Base-by-base conservation (phyloP, 192 early-diverging fungal species). In the Coemansia sp. region DNA sequence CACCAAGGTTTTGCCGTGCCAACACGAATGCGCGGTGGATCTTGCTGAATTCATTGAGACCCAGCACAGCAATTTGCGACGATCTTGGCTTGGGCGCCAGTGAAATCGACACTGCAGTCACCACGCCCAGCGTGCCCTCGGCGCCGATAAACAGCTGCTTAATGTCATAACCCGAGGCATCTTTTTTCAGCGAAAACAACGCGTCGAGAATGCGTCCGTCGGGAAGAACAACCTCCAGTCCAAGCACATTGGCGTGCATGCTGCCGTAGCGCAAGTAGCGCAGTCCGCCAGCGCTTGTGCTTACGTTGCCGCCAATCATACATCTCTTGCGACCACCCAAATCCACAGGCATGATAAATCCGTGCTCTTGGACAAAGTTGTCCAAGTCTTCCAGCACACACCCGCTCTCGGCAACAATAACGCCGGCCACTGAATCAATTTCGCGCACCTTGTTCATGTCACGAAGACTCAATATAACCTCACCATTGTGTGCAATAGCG, bases 111-210 rank as follows among this genome's bases (percentile, higher is more conserved):
- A 97, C 92, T 20, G 86, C 92, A 0, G 97, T 97, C 54, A 99
- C 88, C 23, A 99, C 84, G 11, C 97, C 97, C 37, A 99, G 77
- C 1, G 94, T 96, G 38, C 97, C 97, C 67, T 99, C 97, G 26
- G 93, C 87, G 11, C 97, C 97, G 58, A 99, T 97, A 69, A 99
- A 97, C n/a, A 99, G 83, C 74, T 99, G 97, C 82, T 99, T 99
- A 50, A 99, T 64, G 66, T 99, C 95, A 62, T 92, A 96, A 12
- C 95, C 97, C 29, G 97, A 97, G 43, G 96, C 95, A 64, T 99
- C 97, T 74, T 99, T 99, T 41, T 96, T 87, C 55, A 98, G 75
- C n/a, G 86, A 89, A 13, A 86, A 89, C 57, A 94, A 77, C 35
- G 89, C 88, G 50, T 93, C 85, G 26, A 99, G 81, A 13, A 99